Percentiles rank a stretch among this genome's conserved stretches.
phyloP scores from a whole-genome alignment of 441 rosid genomes.

The Biscutella laevigata region DNA sequence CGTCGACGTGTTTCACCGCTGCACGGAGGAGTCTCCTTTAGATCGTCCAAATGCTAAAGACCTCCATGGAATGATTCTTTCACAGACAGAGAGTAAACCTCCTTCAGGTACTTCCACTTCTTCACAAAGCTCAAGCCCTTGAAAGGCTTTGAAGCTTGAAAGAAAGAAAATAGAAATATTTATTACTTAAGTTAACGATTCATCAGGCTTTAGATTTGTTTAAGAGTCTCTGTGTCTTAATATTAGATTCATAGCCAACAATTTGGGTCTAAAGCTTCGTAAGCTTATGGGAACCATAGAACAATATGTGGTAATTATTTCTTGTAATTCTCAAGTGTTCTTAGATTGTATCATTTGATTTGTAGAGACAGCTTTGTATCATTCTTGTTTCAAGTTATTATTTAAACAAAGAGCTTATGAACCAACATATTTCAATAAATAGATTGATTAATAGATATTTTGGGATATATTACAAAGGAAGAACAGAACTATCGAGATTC shows the following conservation, averaged over 20 bases:
- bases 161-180: not conserved
- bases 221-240: conserved; percentile 1
- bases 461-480: not conserved
- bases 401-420: conserved; percentile 10
- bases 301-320: conserved; percentile 6
- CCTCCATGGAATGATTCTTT: conserved; percentile 42
- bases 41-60: conserved; percentile 61
- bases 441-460: not conserved
- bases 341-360: conserved; percentile 16
- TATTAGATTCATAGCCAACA: not conserved
- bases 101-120: conserved; percentile 4
- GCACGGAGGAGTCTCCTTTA: conserved; percentile 61
- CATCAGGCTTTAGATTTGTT: too few relatives aligned
- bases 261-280: not conserved
- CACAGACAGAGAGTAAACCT: conserved; percentile 10
- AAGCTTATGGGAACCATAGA: conserved; percentile 12
- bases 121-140: conserved; percentile 11
- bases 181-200: not conserved
- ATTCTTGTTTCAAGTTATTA: not conserved
- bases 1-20: conserved; percentile 46
- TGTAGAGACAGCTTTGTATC: conserved; percentile 20
- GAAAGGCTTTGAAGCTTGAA: conserved; percentile 10
- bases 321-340: conserved; percentile 1
- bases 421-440: not conserved
- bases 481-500: conserved; percentile 1